phyloP scores from a whole-genome alignment of 495 filamentous ascomycete species.

The Talaromyces wortmannii region DNA sequence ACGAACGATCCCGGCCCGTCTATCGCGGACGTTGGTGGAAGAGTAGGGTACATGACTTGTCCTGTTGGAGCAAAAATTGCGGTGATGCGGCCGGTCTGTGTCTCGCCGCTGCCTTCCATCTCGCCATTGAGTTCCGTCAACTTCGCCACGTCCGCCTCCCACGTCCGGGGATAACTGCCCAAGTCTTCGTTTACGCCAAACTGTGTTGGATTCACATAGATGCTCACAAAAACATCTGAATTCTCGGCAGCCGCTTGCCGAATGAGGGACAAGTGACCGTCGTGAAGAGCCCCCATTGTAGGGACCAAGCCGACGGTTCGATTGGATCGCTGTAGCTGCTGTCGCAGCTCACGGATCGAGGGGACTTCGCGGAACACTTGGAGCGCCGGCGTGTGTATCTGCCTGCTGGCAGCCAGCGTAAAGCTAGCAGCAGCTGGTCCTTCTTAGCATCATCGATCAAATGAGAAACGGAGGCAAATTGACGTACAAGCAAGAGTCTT shows the following conservation, averaged over 20 bases:
- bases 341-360: slow-evolving; percentile 64
- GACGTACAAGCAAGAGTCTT: background rate
- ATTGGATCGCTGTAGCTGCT: slow-evolving; percentile 56
- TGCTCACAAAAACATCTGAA: slow-evolving; percentile 75
- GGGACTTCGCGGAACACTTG: slow-evolving; percentile 70
- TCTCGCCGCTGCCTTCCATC: slow-evolving; percentile 46
- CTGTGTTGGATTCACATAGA: slow-evolving; percentile 96
- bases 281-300: slow-evolving; percentile 94
- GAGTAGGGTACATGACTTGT: slow-evolving; percentile 75
- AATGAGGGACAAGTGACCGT: slow-evolving; percentile 82
- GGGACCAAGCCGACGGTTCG: slow-evolving; percentile 82
- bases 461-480: background rate
- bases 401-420: background rate
- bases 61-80: slow-evolving; percentile 84
- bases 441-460: no score
- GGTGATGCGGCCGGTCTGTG: slow-evolving; percentile 56
- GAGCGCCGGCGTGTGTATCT: slow-evolving; percentile 28
- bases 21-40: slow-evolving; percentile 75
- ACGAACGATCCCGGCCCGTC: slow-evolving; percentile 82
- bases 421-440: no score
- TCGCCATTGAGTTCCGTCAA: slow-evolving; percentile 64
- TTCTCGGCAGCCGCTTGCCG: slow-evolving; percentile 80
- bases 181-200: slow-evolving; percentile 90
- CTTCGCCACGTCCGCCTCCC: slow-evolving; percentile 63
- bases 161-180: slow-evolving; percentile 82